A percentile compares a stretch with the other conserved stretches of the same genome.
phyloP scores from a whole-genome alignment of 2,329 filamentous ascomycete genomes.

The Hypoxylon sp. region DNA sequence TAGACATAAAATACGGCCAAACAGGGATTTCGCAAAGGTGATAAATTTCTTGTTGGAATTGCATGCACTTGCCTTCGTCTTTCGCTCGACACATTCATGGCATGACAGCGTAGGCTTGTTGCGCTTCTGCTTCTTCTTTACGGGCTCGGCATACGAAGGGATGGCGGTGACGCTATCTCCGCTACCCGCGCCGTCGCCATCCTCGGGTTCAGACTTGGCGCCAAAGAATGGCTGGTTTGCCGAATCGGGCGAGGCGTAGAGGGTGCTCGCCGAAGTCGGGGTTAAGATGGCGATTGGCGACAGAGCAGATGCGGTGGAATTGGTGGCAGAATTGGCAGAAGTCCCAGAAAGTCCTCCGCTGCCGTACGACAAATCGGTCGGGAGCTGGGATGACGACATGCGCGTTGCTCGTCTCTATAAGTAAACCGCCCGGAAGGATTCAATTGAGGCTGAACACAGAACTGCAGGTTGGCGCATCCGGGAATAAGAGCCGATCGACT shows the following conservation, averaged over 20 bases:
- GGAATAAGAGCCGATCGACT: slow-evolving; percentile 44
- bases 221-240: slow-evolving; percentile 45
- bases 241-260: slow-evolving; percentile 51
- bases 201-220: slow-evolving; percentile 51
- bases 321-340: slow-evolving; percentile 28
- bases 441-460: slow-evolving; percentile 43
- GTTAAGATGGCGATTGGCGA: slow-evolving; percentile 48
- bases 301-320: slow-evolving; percentile 39
- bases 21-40: slow-evolving; percentile 18
- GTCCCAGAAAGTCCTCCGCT: slow-evolving; percentile 44
- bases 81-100: slow-evolving; percentile 83
- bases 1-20: slow-evolving; percentile 18
- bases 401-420: slow-evolving; percentile 32
- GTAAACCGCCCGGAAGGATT: slow-evolving; percentile 35
- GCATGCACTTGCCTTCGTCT: slow-evolving; percentile 75
- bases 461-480: slow-evolving; percentile 42
- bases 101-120: slow-evolving; percentile 88
- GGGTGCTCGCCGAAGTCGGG: slow-evolving; percentile 49
- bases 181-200: slow-evolving; percentile 48
- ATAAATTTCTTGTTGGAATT: slow-evolving; percentile 6
- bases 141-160: slow-evolving; percentile 53
- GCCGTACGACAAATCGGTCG: slow-evolving; percentile 50
- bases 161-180: slow-evolving; percentile 45
- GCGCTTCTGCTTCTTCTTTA: slow-evolving; percentile 81
- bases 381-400: slow-evolving; percentile 52